These are phyloP conservation scores for Verticillium longisporum DNA, from an alignment of 2,329 filamentous ascomycete species.

Conservation along the genomic window DNA sequence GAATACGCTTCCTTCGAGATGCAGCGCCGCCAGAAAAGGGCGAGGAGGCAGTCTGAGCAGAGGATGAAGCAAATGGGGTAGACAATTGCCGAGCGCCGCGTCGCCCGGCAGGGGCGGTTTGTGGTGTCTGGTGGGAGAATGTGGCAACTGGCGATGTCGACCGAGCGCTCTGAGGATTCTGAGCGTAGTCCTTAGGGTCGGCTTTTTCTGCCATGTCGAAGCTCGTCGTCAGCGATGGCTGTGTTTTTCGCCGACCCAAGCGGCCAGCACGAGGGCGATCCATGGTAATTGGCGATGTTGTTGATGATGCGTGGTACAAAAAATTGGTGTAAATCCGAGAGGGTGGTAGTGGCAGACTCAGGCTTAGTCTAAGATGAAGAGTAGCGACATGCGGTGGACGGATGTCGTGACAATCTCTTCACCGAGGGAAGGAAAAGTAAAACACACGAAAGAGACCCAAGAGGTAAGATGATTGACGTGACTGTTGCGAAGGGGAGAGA, in stretches of 20 bases:
- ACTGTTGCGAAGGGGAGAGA: background rate
- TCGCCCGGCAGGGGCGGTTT: slow-evolving; percentile 10
- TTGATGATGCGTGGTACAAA: background rate
- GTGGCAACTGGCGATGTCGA: slow-evolving; percentile 8
- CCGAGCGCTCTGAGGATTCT: background rate
- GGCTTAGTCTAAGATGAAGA: background rate
- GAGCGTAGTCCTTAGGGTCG: background rate
- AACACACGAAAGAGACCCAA: background rate
- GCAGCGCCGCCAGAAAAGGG: slow-evolving; percentile 2
- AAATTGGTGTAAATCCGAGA: background rate
- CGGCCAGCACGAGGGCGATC: background rate
- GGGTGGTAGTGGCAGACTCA: background rate
- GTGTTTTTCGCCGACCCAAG: background rate
- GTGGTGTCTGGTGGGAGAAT: slow-evolving; percentile 8
- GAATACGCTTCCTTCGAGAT: slow-evolving; percentile 8
- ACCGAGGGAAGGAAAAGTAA: background rate
- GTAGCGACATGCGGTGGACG: background rate
- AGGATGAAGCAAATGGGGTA: background rate
- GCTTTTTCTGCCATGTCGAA: slow-evolving; percentile 14
- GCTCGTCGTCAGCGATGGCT: background rate
- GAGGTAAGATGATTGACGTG: background rate
- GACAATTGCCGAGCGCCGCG: slow-evolving; percentile 2
- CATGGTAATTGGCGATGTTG: background rate
- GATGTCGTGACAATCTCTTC: background rate
- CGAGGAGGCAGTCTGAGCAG: background rate